phyloP scores from a whole-genome alignment of 768 basidiomycete genomes.

The Lentinula aciculospora region DNA sequence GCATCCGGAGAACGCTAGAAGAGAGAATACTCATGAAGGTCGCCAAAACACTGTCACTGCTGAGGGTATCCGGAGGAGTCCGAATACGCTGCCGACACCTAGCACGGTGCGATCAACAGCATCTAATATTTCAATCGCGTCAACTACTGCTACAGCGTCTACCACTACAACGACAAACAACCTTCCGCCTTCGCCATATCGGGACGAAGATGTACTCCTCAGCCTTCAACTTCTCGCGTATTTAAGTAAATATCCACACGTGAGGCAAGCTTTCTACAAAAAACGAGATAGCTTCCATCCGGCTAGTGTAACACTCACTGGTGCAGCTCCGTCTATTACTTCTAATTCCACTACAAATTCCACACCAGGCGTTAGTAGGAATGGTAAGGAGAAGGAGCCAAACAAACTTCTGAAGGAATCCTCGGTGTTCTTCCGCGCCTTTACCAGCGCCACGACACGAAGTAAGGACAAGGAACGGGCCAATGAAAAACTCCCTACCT shows the following conservation, averaged over 20 bases:
- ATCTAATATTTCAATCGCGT: slow-evolving; percentile 3
- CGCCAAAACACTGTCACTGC: slow-evolving; percentile 1
- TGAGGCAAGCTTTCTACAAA: slow-evolving; percentile 93
- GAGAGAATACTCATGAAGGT: background rate
- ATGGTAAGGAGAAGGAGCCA: slow-evolving; percentile 25
- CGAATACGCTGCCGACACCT: slow-evolving; percentile 1
- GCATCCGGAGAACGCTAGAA: background rate
- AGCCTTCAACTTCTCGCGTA: slow-evolving; percentile 93
- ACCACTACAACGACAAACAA: slow-evolving; percentile 19
- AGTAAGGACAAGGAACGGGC: slow-evolving; percentile 44
- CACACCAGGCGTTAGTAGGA: background rate
- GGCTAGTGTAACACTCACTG: slow-evolving; percentile 41
- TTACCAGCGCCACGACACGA: slow-evolving; percentile 34
- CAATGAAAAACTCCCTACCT: background rate
- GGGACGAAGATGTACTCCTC: slow-evolving; percentile 91
- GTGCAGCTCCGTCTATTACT: slow-evolving; percentile 1
- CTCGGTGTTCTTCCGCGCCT: slow-evolving; percentile 38
- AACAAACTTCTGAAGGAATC: slow-evolving; percentile 10
- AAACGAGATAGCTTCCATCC: slow-evolving; percentile 79
- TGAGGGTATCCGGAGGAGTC: background rate
- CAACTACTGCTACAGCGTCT: slow-evolving; percentile 6
- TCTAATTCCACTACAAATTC: background rate
- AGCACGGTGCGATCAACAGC: slow-evolving; percentile 3
- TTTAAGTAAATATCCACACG: slow-evolving; percentile 96
- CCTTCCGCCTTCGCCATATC: slow-evolving; percentile 51